Evolutionary conservation across 2,329 filamentous ascomycete species (phyloP), one percentile per base, ranked within the genome.

Genomic region (Aspergillus udagawae): DNA sequence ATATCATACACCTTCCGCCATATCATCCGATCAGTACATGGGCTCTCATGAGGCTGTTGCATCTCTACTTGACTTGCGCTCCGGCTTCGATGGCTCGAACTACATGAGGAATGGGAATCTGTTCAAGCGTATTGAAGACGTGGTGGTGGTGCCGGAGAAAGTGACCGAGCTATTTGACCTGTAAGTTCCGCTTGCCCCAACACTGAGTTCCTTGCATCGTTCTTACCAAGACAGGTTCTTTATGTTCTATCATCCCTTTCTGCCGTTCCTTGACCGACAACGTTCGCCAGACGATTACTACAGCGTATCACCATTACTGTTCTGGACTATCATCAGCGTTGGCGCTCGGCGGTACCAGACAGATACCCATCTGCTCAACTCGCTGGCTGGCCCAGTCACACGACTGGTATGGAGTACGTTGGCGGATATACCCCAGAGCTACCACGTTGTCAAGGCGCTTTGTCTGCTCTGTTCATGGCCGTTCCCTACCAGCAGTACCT

Each of bases 381-480:
- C 69, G 64, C 71, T 81, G 12, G 67, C 75, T n/a, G 75, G 72
- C 4, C 84, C 84, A 2, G 73, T 86, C 57, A 82, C 79, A 41
- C 77, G 83, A 58, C 71, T 86, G 54, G 78, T 87, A 14, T 87
- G 85, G 84, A 82, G 82, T 56, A 86, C 83, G 0, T 73, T 87
- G 51, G 78, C 80, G 44, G 81, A 84, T 56, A 82, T 85, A 0
- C 84, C 84, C 25, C 84, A 86, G 61, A 85, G 81, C 56, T 86
- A 87, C 65, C 83, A 86, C 65, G 80, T 86, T 27, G 83, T 86
- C 59, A 87, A 87, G 69, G 85, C 84, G 1, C 71, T 88, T 27
- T 85, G 83, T 64, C 64, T 87, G 52, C 75, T 87, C 10, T 87
- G 85, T 68, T 84, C 84, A 5, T 88, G 85, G 85, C 85, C 85